A percentile compares a stretch with the other conserved stretches of the same genome.
Conservation (phyloP, 2,329 filamentous ascomycete genomes). For the Penicillium carneum region DNA sequence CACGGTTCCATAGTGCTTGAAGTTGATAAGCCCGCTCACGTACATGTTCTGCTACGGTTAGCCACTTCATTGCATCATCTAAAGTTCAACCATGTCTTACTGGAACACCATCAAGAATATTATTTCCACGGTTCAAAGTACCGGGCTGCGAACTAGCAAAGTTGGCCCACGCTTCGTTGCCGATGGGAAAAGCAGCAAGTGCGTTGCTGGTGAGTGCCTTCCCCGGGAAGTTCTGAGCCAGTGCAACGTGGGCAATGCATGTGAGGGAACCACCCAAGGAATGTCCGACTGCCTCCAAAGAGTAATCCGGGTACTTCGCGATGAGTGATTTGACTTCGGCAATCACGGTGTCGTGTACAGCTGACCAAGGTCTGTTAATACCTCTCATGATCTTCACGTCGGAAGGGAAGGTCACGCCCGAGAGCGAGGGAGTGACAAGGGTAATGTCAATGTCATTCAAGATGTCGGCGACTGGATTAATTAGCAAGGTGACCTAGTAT, state of each 20-base stretch:
- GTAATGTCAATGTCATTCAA: constrained; percentile 39
- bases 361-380: constrained; percentile 38
- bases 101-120: constrained; percentile 39
- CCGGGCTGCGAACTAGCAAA: constrained; percentile 37
- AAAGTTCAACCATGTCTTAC: constrained; percentile 21
- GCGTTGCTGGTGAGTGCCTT: constrained; percentile 43
- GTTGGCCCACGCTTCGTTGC: constrained; percentile 37
- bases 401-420: constrained; percentile 40
- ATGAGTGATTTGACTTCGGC: constrained; percentile 38
- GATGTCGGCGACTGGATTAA: constrained; percentile 28
- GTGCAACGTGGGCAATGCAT: constrained; percentile 43
- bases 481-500: background rate
- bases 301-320: constrained; percentile 39
- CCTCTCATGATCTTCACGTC: constrained; percentile 41
- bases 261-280: constrained; percentile 44
- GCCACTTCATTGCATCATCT: background rate
- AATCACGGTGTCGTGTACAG: constrained; percentile 42
- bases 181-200: constrained; percentile 45
- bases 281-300: constrained; percentile 42
- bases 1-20: constrained; percentile 40
- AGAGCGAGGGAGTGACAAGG: constrained; percentile 36
- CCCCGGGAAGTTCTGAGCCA: constrained; percentile 42
- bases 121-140: constrained; percentile 40
- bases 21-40: constrained; percentile 31
- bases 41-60: constrained; percentile 39